Percentiles rank a stretch among this genome's conserved stretches.
Conservation (phyloP, 306 rosid genomes). For the Biancaea sappan region DNA sequence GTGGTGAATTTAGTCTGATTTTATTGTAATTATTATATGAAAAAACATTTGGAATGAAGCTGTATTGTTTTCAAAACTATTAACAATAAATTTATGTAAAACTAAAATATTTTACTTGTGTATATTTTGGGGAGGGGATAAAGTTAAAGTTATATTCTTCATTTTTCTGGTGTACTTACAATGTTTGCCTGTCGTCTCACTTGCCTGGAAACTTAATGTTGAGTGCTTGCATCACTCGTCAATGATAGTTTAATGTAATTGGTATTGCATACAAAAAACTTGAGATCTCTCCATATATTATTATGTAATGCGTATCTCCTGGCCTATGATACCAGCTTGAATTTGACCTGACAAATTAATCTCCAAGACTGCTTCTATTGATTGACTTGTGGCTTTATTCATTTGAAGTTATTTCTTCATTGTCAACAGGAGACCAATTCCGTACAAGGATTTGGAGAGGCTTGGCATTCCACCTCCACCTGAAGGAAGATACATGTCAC, state of each 20-base stretch:
- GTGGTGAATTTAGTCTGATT: neutral
- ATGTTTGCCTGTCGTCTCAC: neutral
- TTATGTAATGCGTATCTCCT: neutral
- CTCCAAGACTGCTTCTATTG: neutral
- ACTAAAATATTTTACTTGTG: neutral
- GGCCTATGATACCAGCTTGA: slow-evolving; percentile 18
- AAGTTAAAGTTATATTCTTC: neutral
- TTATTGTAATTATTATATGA: neutral
- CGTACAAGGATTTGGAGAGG: slow-evolving; percentile 70
- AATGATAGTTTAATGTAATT: neutral
- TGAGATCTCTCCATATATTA: slow-evolving; percentile 5
- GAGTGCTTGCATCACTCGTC: neutral
- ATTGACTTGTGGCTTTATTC: slow-evolving; percentile 14
- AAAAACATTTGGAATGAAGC: neutral
- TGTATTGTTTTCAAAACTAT: neutral
- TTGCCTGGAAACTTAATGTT: neutral
- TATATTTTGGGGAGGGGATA: neutral
- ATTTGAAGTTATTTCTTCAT: slow-evolving; percentile 12
- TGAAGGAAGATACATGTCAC: slow-evolving; percentile 86
- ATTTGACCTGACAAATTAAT: slow-evolving; percentile 2
- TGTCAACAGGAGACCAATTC: slow-evolving; percentile 71
- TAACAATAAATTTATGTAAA: neutral
- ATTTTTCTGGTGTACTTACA: neutral
- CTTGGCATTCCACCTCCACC: slow-evolving; percentile 93
- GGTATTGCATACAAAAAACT: neutral